Conservation (phyloP, 164 flowering plant species). For the Magnolia sinica region DNA sequence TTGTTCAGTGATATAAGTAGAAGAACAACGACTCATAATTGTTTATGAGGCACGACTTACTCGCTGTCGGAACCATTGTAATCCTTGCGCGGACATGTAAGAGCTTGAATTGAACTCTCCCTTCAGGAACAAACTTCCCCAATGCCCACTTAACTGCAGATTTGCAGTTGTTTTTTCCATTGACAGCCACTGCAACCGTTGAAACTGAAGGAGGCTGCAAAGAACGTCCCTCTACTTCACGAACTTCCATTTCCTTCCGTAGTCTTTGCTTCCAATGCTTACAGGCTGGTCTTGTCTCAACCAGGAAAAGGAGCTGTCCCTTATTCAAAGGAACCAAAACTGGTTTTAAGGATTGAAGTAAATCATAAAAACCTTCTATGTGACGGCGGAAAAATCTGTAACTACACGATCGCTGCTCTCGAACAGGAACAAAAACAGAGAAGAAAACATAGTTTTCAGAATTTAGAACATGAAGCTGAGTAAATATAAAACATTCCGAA, state of each 20-base stretch:
- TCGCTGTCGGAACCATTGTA: slow-evolving; percentile 53
- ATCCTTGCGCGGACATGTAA: slow-evolving; percentile 55
- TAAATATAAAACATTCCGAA: no score
- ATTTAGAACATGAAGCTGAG: no score
- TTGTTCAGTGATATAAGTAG: background rate
- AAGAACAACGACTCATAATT: background rate
- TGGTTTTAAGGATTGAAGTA: no score
- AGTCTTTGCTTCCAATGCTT: background rate
- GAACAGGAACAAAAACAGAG: no score
- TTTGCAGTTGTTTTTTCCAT: slow-evolving; percentile 55
- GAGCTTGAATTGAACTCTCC: slow-evolving; percentile 51
- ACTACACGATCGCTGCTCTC: no score
- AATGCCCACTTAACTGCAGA: slow-evolving; percentile 71
- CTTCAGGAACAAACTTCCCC: slow-evolving; percentile 64
- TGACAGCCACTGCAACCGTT: slow-evolving; percentile 56
- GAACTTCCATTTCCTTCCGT: slow-evolving; percentile 31
- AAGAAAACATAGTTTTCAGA: no score
- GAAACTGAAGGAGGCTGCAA: slow-evolving; percentile 19
- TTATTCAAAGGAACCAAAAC: background rate
- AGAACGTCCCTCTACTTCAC: slow-evolving; percentile 21
- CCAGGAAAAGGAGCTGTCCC: background rate
- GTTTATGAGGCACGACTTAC: slow-evolving; percentile 33
- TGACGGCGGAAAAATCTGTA: no score
- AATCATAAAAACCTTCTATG: no score
- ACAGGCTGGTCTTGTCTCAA: background rate